Conservation (phyloP, 2,329 filamentous ascomycete species). For the Rhexocercosporidium sp. region DNA sequence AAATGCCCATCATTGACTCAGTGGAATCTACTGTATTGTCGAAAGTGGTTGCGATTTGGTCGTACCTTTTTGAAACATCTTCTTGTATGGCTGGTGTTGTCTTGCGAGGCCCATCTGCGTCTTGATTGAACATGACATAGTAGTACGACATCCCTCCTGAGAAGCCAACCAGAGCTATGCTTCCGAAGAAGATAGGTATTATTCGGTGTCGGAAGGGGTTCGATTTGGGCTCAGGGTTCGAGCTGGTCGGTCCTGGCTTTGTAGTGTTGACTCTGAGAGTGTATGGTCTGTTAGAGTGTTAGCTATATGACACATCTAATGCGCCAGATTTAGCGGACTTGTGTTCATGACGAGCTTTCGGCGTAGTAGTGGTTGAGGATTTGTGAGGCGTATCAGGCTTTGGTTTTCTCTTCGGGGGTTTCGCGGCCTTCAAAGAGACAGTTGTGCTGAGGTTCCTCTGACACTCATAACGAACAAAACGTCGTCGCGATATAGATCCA, state of each 20-base stretch:
- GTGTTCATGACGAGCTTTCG: slow-evolving; percentile 16
- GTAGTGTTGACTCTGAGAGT: slow-evolving; percentile 20
- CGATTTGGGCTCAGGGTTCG: slow-evolving; percentile 4
- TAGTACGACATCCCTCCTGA: slow-evolving; percentile 7
- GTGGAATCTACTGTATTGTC: slow-evolving; percentile 62
- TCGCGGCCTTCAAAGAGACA: slow-evolving; percentile 9
- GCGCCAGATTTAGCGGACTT: slow-evolving; percentile 10
- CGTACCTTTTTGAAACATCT: slow-evolving; percentile 41
- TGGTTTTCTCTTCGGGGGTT: background rate
- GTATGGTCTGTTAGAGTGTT: slow-evolving; percentile 26
- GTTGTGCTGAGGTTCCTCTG: slow-evolving; percentile 5
- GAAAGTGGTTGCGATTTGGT: slow-evolving; percentile 56
- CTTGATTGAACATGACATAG: slow-evolving; percentile 7
- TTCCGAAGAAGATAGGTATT: slow-evolving; percentile 34
- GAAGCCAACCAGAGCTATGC: slow-evolving; percentile 11
- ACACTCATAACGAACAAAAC: background rate
- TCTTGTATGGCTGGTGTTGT: slow-evolving; percentile 32
- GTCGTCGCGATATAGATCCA: background rate
- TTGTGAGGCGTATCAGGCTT: slow-evolving; percentile 12
- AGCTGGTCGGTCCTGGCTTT: background rate
- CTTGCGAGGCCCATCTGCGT: slow-evolving; percentile 31
- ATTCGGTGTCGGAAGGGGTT: slow-evolving; percentile 36
- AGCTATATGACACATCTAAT: background rate
- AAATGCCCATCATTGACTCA: slow-evolving; percentile 63
- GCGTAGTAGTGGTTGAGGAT: background rate